These are phyloP conservation scores for Garcia nutans DNA, from an alignment of 345 rosid species.

Conservation along the genomic window DNA sequence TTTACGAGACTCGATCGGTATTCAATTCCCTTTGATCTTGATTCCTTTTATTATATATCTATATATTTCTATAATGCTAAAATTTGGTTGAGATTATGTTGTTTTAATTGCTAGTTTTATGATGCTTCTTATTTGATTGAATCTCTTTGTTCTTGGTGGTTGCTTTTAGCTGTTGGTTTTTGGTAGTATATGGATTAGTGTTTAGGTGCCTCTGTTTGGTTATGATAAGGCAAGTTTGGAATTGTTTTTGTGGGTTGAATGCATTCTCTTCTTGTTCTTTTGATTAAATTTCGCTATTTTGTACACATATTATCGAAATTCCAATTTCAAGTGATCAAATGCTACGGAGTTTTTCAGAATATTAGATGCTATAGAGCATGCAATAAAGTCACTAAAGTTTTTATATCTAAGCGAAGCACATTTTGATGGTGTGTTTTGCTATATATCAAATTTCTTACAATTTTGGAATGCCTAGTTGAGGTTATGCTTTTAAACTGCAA, in stretches of 20 bases:
- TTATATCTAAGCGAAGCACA: not conserved
- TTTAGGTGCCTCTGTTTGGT: not conserved
- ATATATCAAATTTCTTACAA: not conserved
- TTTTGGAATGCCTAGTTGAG: not conserved
- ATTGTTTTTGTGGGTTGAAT: not conserved
- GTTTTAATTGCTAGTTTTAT: not conserved
- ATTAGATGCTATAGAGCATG: not conserved
- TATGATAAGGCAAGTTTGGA: not conserved
- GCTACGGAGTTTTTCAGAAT: not conserved
- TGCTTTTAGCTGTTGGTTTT: not conserved
- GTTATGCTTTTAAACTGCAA: not conserved
- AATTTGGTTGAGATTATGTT: not conserved
- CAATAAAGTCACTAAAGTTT: not conserved
- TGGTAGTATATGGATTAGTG: not conserved
- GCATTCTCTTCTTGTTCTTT: not conserved
- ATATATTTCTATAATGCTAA: too few relatives aligned
- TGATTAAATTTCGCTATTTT: not conserved
- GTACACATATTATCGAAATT: not conserved
- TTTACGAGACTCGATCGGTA: slow-evolving; percentile 81
- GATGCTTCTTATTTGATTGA: not conserved
- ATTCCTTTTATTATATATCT: not conserved
- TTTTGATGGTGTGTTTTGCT: not conserved
- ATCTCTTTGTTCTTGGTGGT: not conserved
- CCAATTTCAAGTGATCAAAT: not conserved
- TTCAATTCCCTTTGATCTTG: not conserved